Evolutionary conservation across 768 basidiomycete genomes (phyloP), one percentile per base, ranked within the genome.

Genomic region (Zangia roseola): DNA sequence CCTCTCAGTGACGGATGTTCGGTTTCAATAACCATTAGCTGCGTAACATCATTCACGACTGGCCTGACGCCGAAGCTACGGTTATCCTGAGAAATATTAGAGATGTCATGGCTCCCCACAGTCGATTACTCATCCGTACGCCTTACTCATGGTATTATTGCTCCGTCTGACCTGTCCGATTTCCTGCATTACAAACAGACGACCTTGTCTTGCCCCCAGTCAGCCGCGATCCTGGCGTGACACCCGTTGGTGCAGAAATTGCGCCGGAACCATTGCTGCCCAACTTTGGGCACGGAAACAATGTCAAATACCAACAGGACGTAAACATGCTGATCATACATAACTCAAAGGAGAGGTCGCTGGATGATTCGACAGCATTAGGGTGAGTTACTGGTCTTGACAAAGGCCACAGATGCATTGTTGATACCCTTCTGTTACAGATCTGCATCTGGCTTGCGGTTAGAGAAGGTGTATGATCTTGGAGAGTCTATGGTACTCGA

Each of bases 201-300:
- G 63, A 64, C 42, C 58, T 56, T 5, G 54, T 55, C n/a, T 16
- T 64, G 39, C 49, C 31, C 23, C 36, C 50, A 9, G 58, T 56
- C 20, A 35, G 50, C 21, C 50, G 42, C 23, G 49, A 50, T 19
- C 36, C 44, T 8, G 48, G 25, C 20, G 35, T 41, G 3, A 44
- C 49, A 4, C 49, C 46, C 5, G 50, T 43, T 34, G 51, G 49
- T 28, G 39, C 54, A 63, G 60, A 62, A 9, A 37, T 56, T 52
- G 76, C 74, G 1, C 77, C 76, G 0, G 69, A 71, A 44, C 78
- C 76, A 0, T 60, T 81, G 41, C 64, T 79, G 2, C 69, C 78
- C 6, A 79, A 78, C 56, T 78, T 71, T 43, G 77, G 76, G 16
- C 65, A 70, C 7, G 77, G 74, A 2, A 64, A 62, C 35, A 59